phyloP scores from a whole-genome alignment of 108 stramenopile genomes.

The Nitzschia sp. region DNA sequence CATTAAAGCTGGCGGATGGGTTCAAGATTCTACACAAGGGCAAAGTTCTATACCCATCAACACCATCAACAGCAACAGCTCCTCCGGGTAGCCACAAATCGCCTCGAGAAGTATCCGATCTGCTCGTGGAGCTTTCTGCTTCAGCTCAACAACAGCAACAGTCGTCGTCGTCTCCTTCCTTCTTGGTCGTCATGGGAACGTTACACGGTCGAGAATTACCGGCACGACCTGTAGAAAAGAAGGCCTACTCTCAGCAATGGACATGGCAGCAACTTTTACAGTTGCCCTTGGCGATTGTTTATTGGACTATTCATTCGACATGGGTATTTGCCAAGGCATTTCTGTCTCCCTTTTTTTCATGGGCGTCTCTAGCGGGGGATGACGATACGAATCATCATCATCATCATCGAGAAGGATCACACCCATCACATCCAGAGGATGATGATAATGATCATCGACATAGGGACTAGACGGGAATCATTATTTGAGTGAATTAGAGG shows the following conservation, averaged over 20 bases:
- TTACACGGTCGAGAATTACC: constrained; percentile 5
- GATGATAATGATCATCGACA: too few species aligned
- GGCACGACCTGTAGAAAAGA: neutral
- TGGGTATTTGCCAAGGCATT: neutral
- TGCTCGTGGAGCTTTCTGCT: neutral
- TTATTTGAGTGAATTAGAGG: too few species aligned
- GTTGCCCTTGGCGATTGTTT: neutral
- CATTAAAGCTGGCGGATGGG: neutral
- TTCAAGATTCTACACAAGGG: constrained; percentile 20
- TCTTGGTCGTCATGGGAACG: constrained; percentile 11
- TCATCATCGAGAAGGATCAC: too few species aligned
- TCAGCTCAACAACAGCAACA: neutral
- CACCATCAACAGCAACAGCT: neutral
- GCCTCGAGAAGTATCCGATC: neutral
- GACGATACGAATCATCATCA: too few species aligned
- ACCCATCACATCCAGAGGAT: too few species aligned
- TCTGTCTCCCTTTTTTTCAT: neutral
- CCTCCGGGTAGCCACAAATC: neutral
- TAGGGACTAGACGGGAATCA: too few species aligned
- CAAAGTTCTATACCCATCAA: constrained; percentile 2
- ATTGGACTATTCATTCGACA: neutral
- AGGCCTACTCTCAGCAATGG: neutral
- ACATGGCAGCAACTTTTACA: neutral
- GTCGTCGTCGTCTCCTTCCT: neutral
- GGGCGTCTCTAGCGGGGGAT: neutral